Evolutionary conservation across 164 flowering plant species (phyloP), one percentile per base, ranked within the genome.

Genomic region (Litsea cubeba): DNA sequence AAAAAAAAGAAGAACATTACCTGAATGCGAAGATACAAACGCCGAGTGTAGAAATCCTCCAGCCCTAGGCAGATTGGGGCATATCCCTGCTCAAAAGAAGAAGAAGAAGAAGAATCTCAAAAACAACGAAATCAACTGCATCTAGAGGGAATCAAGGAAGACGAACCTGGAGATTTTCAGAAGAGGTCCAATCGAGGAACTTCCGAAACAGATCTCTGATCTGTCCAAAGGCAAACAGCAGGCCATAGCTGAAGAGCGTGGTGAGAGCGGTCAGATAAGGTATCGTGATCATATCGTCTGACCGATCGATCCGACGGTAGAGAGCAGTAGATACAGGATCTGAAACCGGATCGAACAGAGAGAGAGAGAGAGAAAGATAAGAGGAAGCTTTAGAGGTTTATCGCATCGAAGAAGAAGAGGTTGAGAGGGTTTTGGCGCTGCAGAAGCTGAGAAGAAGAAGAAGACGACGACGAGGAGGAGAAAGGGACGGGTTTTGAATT

Each of bases 1-100:
- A 1, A 63, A 63, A 8, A 12, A 10, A 63, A 8, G 3, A 10
- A 63, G 66, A 20, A 0, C n/a, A 40, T 22, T 68, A 94, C 98
- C 95, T 94, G 97, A 79, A 94, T 91, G 1, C 97, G 90, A 65
- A 85, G 88, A 85, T 91, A 94, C 74, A 94, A 70, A 2, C 98
- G 86, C 2, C 98, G 89, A 23, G 82, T 86, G 72, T 92, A 92
- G 87, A 94, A 95, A 81, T 95, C 98, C 81, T 95, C 98, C 11
- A 85, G 90, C 22, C 91, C 98, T 72, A 92, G 85, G 71, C 92
- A 90, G 79, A 94, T 94, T 58, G 97, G 98, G 22, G 82, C 81
- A 50, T 82, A 82, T 5, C 82, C 81, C 81, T 82, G 71, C 26
- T 3, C 14, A 65, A 32, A 23, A 30, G 5, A 30, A 30, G 0